phyloP scores from a whole-genome alignment of 306 rosid genomes.

The peach (Prunus persica) region DNA sequence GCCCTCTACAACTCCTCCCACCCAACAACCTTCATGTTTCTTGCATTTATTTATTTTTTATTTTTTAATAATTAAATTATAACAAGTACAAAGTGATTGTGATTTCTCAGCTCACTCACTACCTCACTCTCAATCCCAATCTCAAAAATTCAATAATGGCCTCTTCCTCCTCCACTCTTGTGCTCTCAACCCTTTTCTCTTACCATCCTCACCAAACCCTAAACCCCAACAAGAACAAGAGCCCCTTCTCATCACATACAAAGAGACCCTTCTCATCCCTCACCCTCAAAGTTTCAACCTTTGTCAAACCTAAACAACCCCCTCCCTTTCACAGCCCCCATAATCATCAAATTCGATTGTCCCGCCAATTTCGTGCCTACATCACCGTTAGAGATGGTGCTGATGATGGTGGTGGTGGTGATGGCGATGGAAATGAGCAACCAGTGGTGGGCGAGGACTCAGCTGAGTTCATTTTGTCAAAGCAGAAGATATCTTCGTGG shows the following conservation, averaged over 20 bases:
- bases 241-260: neutral
- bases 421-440: slow-evolving; percentile 8
- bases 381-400: slow-evolving; percentile 41
- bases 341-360: neutral
- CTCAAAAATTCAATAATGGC: slow-evolving; percentile 26
- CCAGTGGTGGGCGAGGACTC: slow-evolving; percentile 67
- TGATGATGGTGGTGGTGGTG: slow-evolving; percentile 1
- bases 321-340: neutral
- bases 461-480: slow-evolving; percentile 50
- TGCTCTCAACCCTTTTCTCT: slow-evolving; percentile 26
- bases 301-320: neutral
- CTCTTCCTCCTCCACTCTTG: slow-evolving; percentile 16
- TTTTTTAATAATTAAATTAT: no score
- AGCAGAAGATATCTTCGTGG: slow-evolving; percentile 80
- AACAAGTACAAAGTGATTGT: neutral
- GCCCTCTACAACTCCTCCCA: neutral
- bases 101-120: neutral
- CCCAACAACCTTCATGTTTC: neutral
- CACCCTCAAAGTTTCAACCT: neutral
- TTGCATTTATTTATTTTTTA: neutral
- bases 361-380: slow-evolving; percentile 22
- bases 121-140: neutral
- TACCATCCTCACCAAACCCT: slow-evolving; percentile 15
- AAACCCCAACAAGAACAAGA: slow-evolving; percentile 3
- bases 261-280: neutral